Percentiles rank a stretch among this genome's conserved stretches.
These are phyloP conservation scores for Cryphonectria radicalis DNA, from an alignment of 2,329 filamentous ascomycete species.

Conservation along the genomic window DNA sequence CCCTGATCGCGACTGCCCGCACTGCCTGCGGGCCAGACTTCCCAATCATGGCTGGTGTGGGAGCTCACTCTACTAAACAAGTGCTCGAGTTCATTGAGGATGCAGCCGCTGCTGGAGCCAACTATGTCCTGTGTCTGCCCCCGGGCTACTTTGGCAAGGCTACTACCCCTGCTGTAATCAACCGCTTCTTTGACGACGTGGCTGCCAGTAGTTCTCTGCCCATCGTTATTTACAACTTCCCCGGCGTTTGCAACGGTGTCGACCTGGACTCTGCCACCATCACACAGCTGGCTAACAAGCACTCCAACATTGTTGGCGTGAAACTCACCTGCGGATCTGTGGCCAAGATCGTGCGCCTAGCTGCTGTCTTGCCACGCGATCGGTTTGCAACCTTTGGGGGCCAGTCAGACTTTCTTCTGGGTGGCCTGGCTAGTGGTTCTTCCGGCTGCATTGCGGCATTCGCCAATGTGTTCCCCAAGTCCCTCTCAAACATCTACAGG, in stretches of 20 bases:
- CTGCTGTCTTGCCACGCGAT: constrained; percentile 52
- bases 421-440: constrained; percentile 61
- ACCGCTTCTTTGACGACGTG: constrained; percentile 63
- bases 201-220: constrained; percentile 57
- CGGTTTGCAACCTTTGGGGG: constrained; percentile 72
- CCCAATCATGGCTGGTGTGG: constrained; percentile 66
- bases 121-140: constrained; percentile 65
- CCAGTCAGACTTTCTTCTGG: constrained; percentile 73
- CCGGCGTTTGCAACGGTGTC: constrained; percentile 68
- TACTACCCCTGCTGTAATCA: constrained; percentile 60
- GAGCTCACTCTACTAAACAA: constrained; percentile 67
- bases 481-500: constrained; percentile 61
- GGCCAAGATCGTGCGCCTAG: constrained; percentile 64
- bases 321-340: constrained; percentile 74
- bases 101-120: constrained; percentile 62
- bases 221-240: constrained; percentile 71
- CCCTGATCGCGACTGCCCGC: constrained; percentile 60
- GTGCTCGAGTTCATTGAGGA: constrained; percentile 63
- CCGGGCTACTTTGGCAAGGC: constrained; percentile 69
- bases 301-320: constrained; percentile 63
- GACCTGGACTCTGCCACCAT: constrained; percentile 70
- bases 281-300: constrained; percentile 51
- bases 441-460: constrained; percentile 66
- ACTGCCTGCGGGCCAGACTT: constrained; percentile 55
- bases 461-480: constrained; percentile 64